These are phyloP conservation scores for Diddensiella caesifluorescens DNA, from an alignment of 805 yeast genomes.

Conservation along the genomic window DNA sequence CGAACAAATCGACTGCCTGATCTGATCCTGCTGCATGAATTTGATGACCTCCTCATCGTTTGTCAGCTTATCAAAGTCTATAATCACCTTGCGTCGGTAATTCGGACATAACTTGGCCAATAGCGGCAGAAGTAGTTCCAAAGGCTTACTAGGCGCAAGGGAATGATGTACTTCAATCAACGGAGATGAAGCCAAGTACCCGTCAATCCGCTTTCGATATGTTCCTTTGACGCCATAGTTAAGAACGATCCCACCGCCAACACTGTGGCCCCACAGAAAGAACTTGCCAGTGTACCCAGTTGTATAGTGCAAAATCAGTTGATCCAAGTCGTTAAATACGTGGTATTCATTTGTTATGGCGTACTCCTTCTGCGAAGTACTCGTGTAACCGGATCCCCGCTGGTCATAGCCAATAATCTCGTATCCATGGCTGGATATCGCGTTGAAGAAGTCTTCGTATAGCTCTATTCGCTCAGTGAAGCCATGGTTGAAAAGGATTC, in stretches of 20 bases:
- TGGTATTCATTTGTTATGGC: conserved; percentile 33
- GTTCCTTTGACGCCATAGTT: conserved; percentile 34
- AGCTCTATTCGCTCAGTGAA: conserved; percentile 32
- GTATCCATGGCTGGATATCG: conserved; percentile 30
- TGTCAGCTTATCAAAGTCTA: conserved; percentile 26
- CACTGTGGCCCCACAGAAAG: conserved; percentile 34
- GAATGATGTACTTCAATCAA: conserved; percentile 25
- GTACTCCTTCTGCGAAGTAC: conserved; percentile 24
- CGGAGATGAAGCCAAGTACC: conserved; percentile 34
- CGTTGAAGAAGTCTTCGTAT: conserved; percentile 30
- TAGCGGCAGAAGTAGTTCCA: conserved; percentile 26
- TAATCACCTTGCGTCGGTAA: conserved; percentile 21
- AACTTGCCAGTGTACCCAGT: conserved; percentile 24
- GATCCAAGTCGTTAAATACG: conserved; percentile 32
- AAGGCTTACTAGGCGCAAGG: no score
- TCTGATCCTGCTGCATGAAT: conserved; percentile 25
- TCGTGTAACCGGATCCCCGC: conserved; percentile 37
- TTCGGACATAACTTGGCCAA: conserved; percentile 28
- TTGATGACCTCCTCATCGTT: conserved; percentile 26
- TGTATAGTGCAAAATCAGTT: conserved; percentile 21
- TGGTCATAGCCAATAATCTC: conserved; percentile 36
- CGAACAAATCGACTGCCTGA: conserved; percentile 17
- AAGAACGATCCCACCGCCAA: conserved; percentile 37
- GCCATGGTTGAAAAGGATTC: conserved; percentile 34
- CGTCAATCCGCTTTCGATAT: conserved; percentile 29